Evolutionary conservation across 2,329 filamentous ascomycete genomes (phyloP), one percentile per base, ranked within the genome.

Genomic region (Lachnellula subtilissima): DNA sequence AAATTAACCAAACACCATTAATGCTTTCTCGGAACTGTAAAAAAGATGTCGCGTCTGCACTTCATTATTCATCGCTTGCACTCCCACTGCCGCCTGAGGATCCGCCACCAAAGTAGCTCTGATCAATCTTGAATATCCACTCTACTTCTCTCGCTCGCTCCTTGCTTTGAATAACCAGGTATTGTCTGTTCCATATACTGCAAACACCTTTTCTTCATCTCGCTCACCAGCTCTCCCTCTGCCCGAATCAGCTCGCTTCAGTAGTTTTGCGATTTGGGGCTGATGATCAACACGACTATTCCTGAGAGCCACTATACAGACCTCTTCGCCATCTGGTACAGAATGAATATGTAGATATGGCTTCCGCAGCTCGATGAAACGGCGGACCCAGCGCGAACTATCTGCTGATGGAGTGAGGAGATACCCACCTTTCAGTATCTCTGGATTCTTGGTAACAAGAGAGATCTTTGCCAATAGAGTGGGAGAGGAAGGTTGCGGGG

Each of bases 61-160:
- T 45, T 49, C 56, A 50, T 52, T 40, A 52, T 9, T 60, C 63
- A 48, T 57, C 63, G 48, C 54, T 57, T 9, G 48, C 58, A 40
- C 50, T 64, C 2, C 55, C 61, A 36, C 50, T 61, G 9, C 59
- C 55, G 5, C 54, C 54, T 28, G 42, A 54, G 14, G 52, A 50
- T 11, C 63, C 62, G 19, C 59, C 57, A 32, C 67, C 67, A 54
- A 71, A 70, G 61, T 70, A 71, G 36, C 64, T 67, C 76, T 96
- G 88, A 73, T 99, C 94, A 65, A 99, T 91, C 67, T 88, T 87
- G 72, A 95, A 82, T 65, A 99, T 96, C 94, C 94, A 99, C 71
- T 97, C 94, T 65, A 92, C 87, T 78, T 96, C 72, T 97, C 92
- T 49, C 86, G 82, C 75, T 97, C 93, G 66, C 85, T 93, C 56